Evolutionary conservation across 129 eudicot genomes (phyloP).

Genomic region (Chrysanthemum makinoi): DNA sequence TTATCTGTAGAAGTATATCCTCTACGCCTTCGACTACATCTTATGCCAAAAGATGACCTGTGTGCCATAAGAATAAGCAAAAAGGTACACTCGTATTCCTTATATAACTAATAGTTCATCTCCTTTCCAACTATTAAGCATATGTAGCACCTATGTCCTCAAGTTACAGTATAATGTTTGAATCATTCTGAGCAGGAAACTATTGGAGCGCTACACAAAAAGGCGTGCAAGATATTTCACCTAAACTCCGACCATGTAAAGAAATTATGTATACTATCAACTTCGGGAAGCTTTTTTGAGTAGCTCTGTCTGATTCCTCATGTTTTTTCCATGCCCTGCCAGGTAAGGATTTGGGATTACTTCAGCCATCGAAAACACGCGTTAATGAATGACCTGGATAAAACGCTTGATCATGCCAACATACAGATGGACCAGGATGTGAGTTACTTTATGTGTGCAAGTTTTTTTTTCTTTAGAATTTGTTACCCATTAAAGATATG

Average conservation of each 20-base stretch:
- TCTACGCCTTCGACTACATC: constrained; percentile 74
- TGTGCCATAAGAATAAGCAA: constrained; percentile 84
- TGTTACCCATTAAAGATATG: constrained; percentile 5
- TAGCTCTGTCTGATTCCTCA: constrained; percentile 6
- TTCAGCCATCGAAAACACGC: constrained; percentile 79
- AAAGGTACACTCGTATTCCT: constrained; percentile 45
- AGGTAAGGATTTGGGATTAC: constrained; percentile 93
- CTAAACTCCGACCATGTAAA: constrained; percentile 75
- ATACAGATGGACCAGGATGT: constrained; percentile 97
- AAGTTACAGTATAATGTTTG: constrained; percentile 7
- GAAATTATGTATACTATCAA: neutral
- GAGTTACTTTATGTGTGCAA: constrained; percentile 37
- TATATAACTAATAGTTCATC: constrained; percentile 11
- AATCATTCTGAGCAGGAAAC: constrained; percentile 64
- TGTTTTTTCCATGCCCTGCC: constrained; percentile 23
- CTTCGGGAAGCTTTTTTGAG: constrained; percentile 3
- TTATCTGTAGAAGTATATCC: constrained; percentile 95
- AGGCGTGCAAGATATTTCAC: constrained; percentile 76
- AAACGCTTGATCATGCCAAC: constrained; percentile 86
- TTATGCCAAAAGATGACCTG: constrained; percentile 72
- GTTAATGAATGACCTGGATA: constrained; percentile 84
- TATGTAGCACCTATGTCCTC: neutral
- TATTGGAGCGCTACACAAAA: constrained; percentile 71
- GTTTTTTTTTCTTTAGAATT: neutral
- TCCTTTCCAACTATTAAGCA: too few relatives aligned